These are phyloP conservation scores for Scheffersomyces titani DNA, from an alignment of 1,139 yeast genomes.

Conservation along the genomic window DNA sequence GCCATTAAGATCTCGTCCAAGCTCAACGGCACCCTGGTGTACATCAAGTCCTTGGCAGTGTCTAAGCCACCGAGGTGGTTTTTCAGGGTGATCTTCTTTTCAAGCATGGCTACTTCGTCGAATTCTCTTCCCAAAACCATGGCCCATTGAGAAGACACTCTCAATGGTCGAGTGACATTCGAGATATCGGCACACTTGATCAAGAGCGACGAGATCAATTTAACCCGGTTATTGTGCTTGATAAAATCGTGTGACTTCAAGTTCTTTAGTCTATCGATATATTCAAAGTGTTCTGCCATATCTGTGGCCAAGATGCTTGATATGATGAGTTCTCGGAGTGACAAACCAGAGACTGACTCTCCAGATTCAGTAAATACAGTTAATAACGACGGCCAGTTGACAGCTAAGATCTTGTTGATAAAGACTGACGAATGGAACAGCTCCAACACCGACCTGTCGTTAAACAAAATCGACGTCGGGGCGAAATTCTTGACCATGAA, in stretches of 20 bases:
- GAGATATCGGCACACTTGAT: slow-evolving; percentile 95
- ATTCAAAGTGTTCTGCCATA: slow-evolving; percentile 87
- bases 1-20: slow-evolving; percentile 40
- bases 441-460: slow-evolving; percentile 75
- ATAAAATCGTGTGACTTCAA: slow-evolving; percentile 20
- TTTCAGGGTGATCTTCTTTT: slow-evolving; percentile 31
- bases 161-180: slow-evolving; percentile 79
- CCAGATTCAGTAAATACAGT: slow-evolving; percentile 18
- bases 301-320: slow-evolving; percentile 81
- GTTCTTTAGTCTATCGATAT: slow-evolving; percentile 52
- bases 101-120: slow-evolving; percentile 62
- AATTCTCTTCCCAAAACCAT: slow-evolving; percentile 74
- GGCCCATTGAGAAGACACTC: slow-evolving; percentile 87
- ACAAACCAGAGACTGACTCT: slow-evolving; percentile 14
- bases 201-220: slow-evolving; percentile 63
- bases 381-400: slow-evolving; percentile 64
- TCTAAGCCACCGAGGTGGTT: slow-evolving; percentile 2
- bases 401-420: slow-evolving; percentile 52
- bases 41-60: slow-evolving; percentile 20
- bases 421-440: slow-evolving; percentile 81
- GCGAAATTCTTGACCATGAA: slow-evolving; percentile 64
- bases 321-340: slow-evolving; percentile 35
- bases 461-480: slow-evolving; percentile 63
- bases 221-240: slow-evolving; percentile 27
- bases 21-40: slow-evolving; percentile 30